Evolutionary conservation across 495 filamentous ascomycete species (phyloP).

Genomic region (Trichoderma reesei): DNA sequence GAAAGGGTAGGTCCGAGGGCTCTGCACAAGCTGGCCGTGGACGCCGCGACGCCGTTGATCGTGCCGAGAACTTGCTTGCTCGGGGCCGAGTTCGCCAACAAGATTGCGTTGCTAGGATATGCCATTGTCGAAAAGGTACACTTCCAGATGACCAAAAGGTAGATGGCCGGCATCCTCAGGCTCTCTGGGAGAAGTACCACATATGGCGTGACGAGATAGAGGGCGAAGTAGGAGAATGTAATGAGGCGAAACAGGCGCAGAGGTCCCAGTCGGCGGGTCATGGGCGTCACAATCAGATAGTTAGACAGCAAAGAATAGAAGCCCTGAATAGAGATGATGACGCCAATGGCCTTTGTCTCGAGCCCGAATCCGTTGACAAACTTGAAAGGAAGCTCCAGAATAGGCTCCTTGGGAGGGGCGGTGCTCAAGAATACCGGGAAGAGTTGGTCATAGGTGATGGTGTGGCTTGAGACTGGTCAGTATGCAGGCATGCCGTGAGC

Average conservation of each 20-base stretch:
- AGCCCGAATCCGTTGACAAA: conserved; percentile 83
- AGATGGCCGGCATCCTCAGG: conserved; percentile 63
- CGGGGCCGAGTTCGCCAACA: conserved; percentile 76
- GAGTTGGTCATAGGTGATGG: conserved; percentile 89
- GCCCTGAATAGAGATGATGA: conserved; percentile 84
- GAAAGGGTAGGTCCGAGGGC: conserved; percentile 84
- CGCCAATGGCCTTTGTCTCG: conserved; percentile 70
- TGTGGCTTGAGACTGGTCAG: conserved; percentile 36
- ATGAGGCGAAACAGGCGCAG: conserved; percentile 72
- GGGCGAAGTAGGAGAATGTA: conserved; percentile 71
- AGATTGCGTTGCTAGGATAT: conserved; percentile 76
- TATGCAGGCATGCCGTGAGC: not conserved
- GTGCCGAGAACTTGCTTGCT: conserved; percentile 71
- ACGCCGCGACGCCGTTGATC: conserved; percentile 89
- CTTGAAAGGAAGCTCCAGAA: conserved; percentile 60
- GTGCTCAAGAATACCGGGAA: conserved; percentile 88
- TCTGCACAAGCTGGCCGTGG: conserved; percentile 75
- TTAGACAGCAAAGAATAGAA: conserved; percentile 78
- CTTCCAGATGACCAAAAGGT: conserved; percentile 71
- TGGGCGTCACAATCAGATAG: conserved; percentile 67
- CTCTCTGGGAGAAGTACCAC: conserved; percentile 67
- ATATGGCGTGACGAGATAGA: conserved; percentile 84
- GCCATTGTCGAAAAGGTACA: conserved; percentile 77
- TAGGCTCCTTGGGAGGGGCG: conserved; percentile 36
- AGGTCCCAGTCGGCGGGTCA: conserved; percentile 61